Percentiles rank a stretch among this genome's conserved stretches.
phyloP scores from a whole-genome alignment of 2,329 filamentous ascomycete species.

The Alternaria brassicae region DNA sequence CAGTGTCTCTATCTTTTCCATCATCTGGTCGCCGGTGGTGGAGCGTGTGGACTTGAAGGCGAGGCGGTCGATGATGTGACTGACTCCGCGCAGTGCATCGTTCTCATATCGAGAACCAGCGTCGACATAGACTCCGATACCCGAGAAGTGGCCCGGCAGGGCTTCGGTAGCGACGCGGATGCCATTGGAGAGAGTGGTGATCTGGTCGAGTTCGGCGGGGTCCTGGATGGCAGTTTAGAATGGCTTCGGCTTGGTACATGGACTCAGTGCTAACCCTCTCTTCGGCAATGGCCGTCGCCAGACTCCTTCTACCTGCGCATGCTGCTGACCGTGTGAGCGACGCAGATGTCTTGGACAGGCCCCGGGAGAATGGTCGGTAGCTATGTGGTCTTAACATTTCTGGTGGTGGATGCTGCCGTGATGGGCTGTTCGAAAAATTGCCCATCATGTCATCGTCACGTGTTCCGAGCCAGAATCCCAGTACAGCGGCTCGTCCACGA shows the following conservation, averaged over 20 bases:
- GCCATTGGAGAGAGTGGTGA: constrained; percentile 90
- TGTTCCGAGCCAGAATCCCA: constrained; percentile 6
- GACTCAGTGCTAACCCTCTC: constrained; percentile 40
- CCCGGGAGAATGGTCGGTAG: constrained; percentile 39
- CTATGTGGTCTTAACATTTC: constrained; percentile 44
- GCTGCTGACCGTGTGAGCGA: constrained; percentile 24
- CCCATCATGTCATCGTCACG: too few species aligned
- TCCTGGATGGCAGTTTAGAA: constrained; percentile 61
- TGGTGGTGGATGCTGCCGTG: constrained; percentile 7
- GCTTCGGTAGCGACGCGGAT: constrained; percentile 94
- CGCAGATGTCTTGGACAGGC: constrained; percentile 30
- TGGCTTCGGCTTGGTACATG: constrained; percentile 7
- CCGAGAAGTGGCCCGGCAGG: constrained; percentile 91
- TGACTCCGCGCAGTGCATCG: constrained; percentile 81
- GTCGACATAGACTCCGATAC: constrained; percentile 94
- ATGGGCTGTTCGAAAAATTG: constrained; percentile 22
- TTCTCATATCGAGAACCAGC: constrained; percentile 95
- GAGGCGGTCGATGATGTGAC: constrained; percentile 93
- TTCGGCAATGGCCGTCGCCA: constrained; percentile 44
- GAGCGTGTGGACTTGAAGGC: constrained; percentile 88
- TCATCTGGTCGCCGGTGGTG: constrained; percentile 80
- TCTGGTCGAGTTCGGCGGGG: constrained; percentile 82
- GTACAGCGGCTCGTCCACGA: constrained; percentile 5
- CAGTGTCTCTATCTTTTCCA: constrained; percentile 84
- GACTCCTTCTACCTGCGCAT: constrained; percentile 33